Evolutionary conservation across 768 basidiomycete genomes (phyloP).

Genomic region (Krasilnikovozyma curviuscula): DNA sequence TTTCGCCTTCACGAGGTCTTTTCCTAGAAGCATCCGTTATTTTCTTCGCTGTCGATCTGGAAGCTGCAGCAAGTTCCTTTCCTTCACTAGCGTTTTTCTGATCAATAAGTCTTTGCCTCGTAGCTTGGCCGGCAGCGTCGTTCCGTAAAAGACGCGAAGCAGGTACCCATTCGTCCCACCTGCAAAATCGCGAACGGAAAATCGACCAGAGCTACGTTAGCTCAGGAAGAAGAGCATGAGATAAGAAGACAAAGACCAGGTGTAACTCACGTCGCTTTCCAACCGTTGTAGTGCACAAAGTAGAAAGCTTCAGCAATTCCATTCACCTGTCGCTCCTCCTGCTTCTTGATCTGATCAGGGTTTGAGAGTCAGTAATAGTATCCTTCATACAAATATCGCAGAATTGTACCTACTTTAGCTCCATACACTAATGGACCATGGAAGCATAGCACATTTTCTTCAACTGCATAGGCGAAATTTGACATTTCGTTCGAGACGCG

Average conservation of each 20-base stretch:
- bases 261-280: conserved; percentile 77
- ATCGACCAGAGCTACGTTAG: neutral
- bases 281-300: conserved; percentile 96
- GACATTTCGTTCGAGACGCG: too few species aligned
- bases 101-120: conserved; percentile 48
- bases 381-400: neutral
- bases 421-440: conserved; percentile 92
- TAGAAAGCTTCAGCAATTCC: conserved; percentile 50
- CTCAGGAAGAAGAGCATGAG: neutral
- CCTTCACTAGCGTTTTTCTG: conserved; percentile 9
- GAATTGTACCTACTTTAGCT: conserved; percentile 40
- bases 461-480: conserved; percentile 32
- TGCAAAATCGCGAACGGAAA: conserved; percentile 21
- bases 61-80: neutral
- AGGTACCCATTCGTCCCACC: conserved; percentile 97
- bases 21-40: neutral
- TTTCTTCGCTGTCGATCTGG: neutral
- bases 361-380: neutral
- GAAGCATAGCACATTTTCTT: conserved; percentile 77
- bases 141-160: conserved; percentile 58
- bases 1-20: neutral
- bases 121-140: conserved; percentile 56
- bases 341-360: conserved; percentile 38
- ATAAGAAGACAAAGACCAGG: neutral
- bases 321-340: conserved; percentile 43